Evolutionary conservation across 169 alveolate species (phyloP).

Genomic region (Eimeria necatrix): DNA sequence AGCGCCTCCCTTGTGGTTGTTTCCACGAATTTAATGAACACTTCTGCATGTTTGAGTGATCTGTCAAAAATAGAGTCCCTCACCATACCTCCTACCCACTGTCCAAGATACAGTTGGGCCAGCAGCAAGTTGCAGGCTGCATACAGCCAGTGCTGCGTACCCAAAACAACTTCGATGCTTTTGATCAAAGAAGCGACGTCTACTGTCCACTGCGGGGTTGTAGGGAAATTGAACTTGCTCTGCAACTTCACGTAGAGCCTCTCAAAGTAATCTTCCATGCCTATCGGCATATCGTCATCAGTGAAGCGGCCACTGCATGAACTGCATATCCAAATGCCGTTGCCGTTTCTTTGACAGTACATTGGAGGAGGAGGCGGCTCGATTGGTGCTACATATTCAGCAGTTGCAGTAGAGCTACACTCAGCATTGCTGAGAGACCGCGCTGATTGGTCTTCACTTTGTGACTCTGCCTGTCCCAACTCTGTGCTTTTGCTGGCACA

Average conservation of each 20-base stretch:
- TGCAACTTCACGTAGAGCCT: conserved; percentile 57
- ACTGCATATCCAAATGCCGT: conserved; percentile 64
- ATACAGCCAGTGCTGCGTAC: conserved; percentile 76
- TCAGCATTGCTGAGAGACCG: conserved; percentile 47
- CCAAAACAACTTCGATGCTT: conserved; percentile 71
- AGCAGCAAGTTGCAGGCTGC: conserved; percentile 77
- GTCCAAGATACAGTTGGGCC: conserved; percentile 77
- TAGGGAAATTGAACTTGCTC: conserved; percentile 61
- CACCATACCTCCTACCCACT: conserved; percentile 78
- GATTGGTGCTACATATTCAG: neutral
- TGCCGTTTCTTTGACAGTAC: conserved; percentile 60
- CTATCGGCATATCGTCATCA: conserved; percentile 79
- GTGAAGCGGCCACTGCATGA: conserved; percentile 69
- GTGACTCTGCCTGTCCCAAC: neutral
- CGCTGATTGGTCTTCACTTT: conserved; percentile 22
- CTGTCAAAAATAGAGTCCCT: conserved; percentile 60
- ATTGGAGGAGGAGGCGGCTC: neutral
- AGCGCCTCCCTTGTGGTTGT: conserved; percentile 66
- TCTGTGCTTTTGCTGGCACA: conserved; percentile 66
- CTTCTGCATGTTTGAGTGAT: conserved; percentile 67
- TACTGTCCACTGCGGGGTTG: conserved; percentile 72
- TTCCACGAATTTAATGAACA: conserved; percentile 56
- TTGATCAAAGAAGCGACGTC: conserved; percentile 61
- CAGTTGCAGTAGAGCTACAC: conserved; percentile 11
- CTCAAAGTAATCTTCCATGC: conserved; percentile 66